phyloP scores from a whole-genome alignment of 805 yeast species.

The Candida cerambycidarum region DNA sequence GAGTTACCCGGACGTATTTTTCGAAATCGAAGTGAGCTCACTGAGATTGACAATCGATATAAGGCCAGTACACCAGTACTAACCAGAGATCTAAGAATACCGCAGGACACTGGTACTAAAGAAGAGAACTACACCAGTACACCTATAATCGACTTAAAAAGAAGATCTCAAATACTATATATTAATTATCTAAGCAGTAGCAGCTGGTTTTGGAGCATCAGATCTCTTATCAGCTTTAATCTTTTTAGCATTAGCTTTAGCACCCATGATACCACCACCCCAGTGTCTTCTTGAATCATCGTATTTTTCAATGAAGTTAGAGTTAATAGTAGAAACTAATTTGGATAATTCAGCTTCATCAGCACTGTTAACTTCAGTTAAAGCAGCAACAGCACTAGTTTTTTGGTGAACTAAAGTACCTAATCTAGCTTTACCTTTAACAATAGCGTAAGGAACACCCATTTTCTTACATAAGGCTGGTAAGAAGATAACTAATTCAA shows the following conservation, averaged over 20 bases:
- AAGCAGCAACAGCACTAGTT: constrained; percentile 95
- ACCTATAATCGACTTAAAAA: no score
- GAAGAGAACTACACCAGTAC: no score
- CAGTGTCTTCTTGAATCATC: constrained; percentile 97
- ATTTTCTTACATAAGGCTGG: constrained; percentile 99
- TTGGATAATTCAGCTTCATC: constrained; percentile 94
- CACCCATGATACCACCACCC: constrained; percentile 99
- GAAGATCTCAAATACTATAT: background rate
- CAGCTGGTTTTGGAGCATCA: constrained; percentile 23
- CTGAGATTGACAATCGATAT: no score
- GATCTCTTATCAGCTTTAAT: constrained; percentile 71
- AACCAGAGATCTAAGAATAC: no score
- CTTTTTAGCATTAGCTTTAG: constrained; percentile 83
- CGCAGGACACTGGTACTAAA: no score
- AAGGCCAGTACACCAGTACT: no score
- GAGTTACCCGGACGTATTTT: constrained; percentile 8
- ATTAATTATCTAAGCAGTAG: background rate
- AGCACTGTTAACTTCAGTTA: constrained; percentile 91
- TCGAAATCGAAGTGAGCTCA: no score
- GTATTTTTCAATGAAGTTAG: constrained; percentile 91
- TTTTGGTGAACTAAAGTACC: constrained; percentile 97
- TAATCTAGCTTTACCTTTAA: constrained; percentile 69
- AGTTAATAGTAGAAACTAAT: constrained; percentile 87
- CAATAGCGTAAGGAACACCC: constrained; percentile 99
- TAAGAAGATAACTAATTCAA: constrained; percentile 93